Evolutionary conservation across 1,139 yeast species (phyloP).

Genomic region (Suhomyces wounanorum): DNA sequence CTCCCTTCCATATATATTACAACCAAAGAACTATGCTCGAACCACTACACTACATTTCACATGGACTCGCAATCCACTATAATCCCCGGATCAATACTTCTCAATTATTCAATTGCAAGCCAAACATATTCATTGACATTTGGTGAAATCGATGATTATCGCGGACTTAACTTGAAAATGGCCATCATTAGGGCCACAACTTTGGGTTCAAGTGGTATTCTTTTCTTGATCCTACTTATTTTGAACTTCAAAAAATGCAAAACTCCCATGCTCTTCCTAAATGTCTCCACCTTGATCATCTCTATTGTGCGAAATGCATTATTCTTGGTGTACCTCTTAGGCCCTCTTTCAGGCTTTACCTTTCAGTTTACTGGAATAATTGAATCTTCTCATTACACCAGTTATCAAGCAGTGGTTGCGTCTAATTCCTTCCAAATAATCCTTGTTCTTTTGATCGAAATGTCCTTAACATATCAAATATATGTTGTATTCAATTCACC

Average conservation of each 20-base stretch:
- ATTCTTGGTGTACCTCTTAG: slow-evolving; percentile 54
- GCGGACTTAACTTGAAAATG: slow-evolving; percentile 11
- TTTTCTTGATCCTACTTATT: slow-evolving; percentile 30
- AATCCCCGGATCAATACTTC: slow-evolving; percentile 6
- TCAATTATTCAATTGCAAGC: slow-evolving; percentile 19
- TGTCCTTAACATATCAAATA: slow-evolving; percentile 70
- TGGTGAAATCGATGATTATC: slow-evolving; percentile 16
- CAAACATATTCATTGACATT: slow-evolving; percentile 10
- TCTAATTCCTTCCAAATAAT: slow-evolving; percentile 61
- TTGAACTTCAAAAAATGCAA: slow-evolving; percentile 48
- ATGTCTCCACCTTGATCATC: slow-evolving; percentile 57
- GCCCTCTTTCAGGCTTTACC: slow-evolving; percentile 53
- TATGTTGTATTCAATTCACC: slow-evolving; percentile 64
- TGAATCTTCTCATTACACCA: slow-evolving; percentile 16
- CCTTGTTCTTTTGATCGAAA: slow-evolving; percentile 59
- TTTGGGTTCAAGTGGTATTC: slow-evolving; percentile 31
- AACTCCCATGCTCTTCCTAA: slow-evolving; percentile 71
- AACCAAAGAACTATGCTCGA: background rate
- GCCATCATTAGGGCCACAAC: slow-evolving; percentile 28
- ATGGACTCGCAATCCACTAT: background rate
- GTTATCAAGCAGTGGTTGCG: slow-evolving; percentile 46
- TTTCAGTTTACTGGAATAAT: slow-evolving; percentile 51
- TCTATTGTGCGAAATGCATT: slow-evolving; percentile 60
- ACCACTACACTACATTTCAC: background rate
- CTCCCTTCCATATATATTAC: background rate